These are phyloP conservation scores for Erythrophleum fordii DNA, from an alignment of 306 rosid species.

Conservation along the genomic window DNA sequence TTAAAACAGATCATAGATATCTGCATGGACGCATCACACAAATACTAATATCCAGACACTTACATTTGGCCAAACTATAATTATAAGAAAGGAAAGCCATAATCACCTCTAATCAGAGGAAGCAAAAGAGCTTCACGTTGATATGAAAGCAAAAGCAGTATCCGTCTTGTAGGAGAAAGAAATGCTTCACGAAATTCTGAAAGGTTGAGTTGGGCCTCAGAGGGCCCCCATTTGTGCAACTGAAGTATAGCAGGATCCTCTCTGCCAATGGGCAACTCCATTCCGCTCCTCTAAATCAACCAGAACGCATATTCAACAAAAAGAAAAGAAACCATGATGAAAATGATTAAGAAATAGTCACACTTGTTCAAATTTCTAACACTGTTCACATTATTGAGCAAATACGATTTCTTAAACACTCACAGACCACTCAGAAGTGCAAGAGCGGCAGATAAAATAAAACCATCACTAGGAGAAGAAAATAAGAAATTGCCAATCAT, in stretches of 20 bases:
- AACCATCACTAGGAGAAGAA: not conserved
- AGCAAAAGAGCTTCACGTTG: conserved; percentile 75
- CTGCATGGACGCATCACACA: not conserved
- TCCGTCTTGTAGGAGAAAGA: conserved; percentile 84
- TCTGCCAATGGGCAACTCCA: conserved; percentile 56
- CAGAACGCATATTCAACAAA: conserved; percentile 34
- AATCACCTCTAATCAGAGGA: conserved; percentile 73
- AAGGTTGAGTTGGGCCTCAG: conserved; percentile 57
- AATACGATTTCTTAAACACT: not conserved
- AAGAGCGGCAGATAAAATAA: not conserved
- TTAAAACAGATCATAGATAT: conserved; percentile 17
- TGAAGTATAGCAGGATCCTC: conserved; percentile 74
- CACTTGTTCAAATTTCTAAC: conserved; percentile 9
- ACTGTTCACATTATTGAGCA: conserved; percentile 7
- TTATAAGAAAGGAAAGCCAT: not conserved
- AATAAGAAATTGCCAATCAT: not conserved
- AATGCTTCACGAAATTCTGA: conserved; percentile 82
- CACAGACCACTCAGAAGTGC: not conserved
- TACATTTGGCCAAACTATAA: conserved; percentile 23
- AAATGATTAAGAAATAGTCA: not conserved
- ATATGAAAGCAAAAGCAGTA: conserved; percentile 68
- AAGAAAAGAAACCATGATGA: not conserved
- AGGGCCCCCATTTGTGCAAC: conserved; percentile 75
- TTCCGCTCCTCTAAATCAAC: conserved; percentile 48
- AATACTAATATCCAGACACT: conserved; percentile 2